A percentile compares a stretch with the other conserved stretches of the same genome.
Conservation (phyloP, 2,329 filamentous ascomycete genomes). For the Stemphylium lycopersici region DNA sequence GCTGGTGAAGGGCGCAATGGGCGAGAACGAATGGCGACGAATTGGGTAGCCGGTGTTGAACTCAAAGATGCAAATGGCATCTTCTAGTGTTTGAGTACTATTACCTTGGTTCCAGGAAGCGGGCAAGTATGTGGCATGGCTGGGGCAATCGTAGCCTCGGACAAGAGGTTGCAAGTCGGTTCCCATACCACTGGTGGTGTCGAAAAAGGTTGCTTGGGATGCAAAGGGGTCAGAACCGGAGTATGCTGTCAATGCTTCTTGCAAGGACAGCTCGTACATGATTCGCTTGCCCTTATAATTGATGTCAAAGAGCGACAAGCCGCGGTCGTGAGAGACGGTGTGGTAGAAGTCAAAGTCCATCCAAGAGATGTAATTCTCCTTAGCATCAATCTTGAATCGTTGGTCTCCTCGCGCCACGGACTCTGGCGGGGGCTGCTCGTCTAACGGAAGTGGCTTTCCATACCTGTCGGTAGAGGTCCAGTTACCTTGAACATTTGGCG, state of each 20-base stretch:
- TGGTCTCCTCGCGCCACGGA: slow-evolving; percentile 53
- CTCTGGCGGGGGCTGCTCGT: slow-evolving; percentile 61
- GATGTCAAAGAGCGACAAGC: slow-evolving; percentile 59
- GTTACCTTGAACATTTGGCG: slow-evolving; percentile 56
- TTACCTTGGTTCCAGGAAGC: slow-evolving; percentile 49
- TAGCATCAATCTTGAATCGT: slow-evolving; percentile 52
- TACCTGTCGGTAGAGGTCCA: slow-evolving; percentile 55
- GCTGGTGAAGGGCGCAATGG: slow-evolving; percentile 29
- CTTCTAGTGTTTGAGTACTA: slow-evolving; percentile 48
- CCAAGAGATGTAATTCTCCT: slow-evolving; percentile 57
- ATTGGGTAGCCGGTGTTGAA: slow-evolving; percentile 37
- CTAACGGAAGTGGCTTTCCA: slow-evolving; percentile 51
- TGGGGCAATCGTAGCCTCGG: slow-evolving; percentile 60
- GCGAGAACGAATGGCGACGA: slow-evolving; percentile 34
- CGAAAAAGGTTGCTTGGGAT: slow-evolving; percentile 56
- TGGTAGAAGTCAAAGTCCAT: slow-evolving; percentile 62
- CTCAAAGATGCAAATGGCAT: slow-evolving; percentile 49
- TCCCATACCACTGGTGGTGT: slow-evolving; percentile 58
- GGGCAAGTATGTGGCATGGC: slow-evolving; percentile 59
- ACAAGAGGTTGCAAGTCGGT: slow-evolving; percentile 52
- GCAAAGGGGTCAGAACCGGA: slow-evolving; percentile 57
- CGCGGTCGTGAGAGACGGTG: slow-evolving; percentile 56
- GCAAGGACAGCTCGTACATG: slow-evolving; percentile 61
- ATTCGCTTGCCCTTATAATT: slow-evolving; percentile 61
- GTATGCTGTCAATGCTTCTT: slow-evolving; percentile 63